A percentile compares a stretch with the other conserved stretches of the same genome.
phyloP scores from a whole-genome alignment of 495 filamentous ascomycete genomes.

The Aspergillus baeticus region DNA sequence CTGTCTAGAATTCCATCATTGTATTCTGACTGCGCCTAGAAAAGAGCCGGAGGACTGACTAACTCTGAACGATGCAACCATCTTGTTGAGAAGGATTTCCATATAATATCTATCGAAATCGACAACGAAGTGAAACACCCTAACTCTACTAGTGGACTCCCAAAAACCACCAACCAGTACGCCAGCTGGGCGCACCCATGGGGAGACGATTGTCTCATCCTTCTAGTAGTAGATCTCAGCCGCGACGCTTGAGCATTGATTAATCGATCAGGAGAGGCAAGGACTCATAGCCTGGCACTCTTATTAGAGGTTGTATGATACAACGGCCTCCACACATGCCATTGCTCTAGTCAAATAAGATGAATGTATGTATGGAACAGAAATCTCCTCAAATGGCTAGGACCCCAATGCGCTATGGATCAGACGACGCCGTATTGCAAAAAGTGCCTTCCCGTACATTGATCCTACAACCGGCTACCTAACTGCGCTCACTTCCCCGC shows the following conservation, averaged over 20 bases:
- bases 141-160: too few relatives aligned
- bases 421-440: not conserved
- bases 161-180: too few relatives aligned
- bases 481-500: slow-evolving; percentile 86
- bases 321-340: slow-evolving; percentile 22
- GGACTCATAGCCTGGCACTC: slow-evolving; percentile 15
- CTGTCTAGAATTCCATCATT: too few relatives aligned
- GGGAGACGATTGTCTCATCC: not conserved
- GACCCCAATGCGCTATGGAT: not conserved
- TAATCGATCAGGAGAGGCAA: slow-evolving; percentile 13
- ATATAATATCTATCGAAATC: too few relatives aligned
- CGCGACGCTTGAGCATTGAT: not conserved
- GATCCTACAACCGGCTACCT: slow-evolving; percentile 15
- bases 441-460: slow-evolving; percentile 1
- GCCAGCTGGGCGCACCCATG: not conserved
- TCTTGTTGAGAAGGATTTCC: too few relatives aligned
- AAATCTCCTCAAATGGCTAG: slow-evolving; percentile 1
- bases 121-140: not conserved
- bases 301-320: slow-evolving; percentile 27
- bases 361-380: slow-evolving; percentile 13
- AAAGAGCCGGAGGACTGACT: too few relatives aligned
- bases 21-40: too few relatives aligned
- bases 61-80: too few relatives aligned
- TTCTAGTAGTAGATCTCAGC: not conserved
- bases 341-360: slow-evolving; percentile 20